These are phyloP conservation scores for Gastrolobium villosum DNA, from an alignment of 306 rosid species.

Conservation along the genomic window DNA sequence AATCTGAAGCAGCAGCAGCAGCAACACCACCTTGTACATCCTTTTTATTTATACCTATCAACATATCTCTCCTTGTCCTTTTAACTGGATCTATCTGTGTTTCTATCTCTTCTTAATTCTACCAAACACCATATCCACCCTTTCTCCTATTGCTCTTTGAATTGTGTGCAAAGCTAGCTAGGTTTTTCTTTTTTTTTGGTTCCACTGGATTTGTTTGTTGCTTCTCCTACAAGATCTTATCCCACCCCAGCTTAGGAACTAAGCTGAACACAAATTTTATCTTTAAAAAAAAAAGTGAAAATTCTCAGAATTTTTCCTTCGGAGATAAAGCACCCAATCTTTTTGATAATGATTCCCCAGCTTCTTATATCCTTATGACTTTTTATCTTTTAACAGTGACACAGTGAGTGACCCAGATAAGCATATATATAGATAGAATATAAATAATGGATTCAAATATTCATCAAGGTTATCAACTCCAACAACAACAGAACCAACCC, in stretches of 20 bases:
- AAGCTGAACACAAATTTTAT: constrained; percentile 62
- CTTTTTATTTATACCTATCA: constrained; percentile 1
- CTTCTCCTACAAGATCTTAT: constrained; percentile 93
- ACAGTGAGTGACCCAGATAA: constrained; percentile 13
- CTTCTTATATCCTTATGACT: constrained; percentile 46
- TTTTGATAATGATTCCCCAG: constrained; percentile 49
- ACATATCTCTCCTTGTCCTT: constrained; percentile 28
- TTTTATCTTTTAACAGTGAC: constrained; percentile 41
- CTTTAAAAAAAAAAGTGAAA: background rate
- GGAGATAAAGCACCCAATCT: constrained; percentile 47
- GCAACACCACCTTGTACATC: background rate
- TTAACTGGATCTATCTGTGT: constrained; percentile 46
- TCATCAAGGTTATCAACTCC: constrained; percentile 52
- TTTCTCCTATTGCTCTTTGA: constrained; percentile 39
- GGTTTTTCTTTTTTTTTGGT: background rate
- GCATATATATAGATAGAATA: constrained; percentile 1
- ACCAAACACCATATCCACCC: constrained; percentile 23
- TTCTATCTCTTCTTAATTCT: constrained; percentile 42
- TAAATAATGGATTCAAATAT: constrained; percentile 71
- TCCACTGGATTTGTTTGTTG: constrained; percentile 44
- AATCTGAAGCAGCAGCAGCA: constrained; percentile 3
- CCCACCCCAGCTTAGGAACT: constrained; percentile 71
- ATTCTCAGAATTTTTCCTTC: constrained; percentile 51
- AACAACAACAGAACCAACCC: constrained; percentile 53
- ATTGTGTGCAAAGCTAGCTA: constrained; percentile 48